phyloP scores from a whole-genome alignment of 805 yeast species.

The Sugiyamaella chiloensis region DNA sequence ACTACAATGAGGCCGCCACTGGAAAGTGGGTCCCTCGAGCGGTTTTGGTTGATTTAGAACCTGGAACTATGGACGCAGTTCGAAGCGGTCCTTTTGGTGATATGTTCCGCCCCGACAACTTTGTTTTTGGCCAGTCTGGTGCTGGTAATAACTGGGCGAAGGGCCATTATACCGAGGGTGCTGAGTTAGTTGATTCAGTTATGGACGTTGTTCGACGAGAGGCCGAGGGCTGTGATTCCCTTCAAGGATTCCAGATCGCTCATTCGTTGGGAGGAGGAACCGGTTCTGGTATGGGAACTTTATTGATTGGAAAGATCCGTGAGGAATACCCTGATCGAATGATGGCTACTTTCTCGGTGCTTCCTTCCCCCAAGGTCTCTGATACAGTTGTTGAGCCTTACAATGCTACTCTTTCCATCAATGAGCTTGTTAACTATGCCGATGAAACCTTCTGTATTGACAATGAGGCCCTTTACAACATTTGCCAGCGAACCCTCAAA shows the following conservation, averaged over 20 bases:
- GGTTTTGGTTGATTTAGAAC: slow-evolving; percentile 88
- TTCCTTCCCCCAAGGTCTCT: slow-evolving; percentile 86
- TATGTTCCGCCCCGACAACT: slow-evolving; percentile 89
- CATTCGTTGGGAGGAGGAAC: slow-evolving; percentile 90
- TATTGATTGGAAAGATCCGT: slow-evolving; percentile 77
- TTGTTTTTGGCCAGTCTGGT: slow-evolving; percentile 82
- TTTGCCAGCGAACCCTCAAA: slow-evolving; percentile 82
- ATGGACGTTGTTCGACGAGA: slow-evolving; percentile 89
- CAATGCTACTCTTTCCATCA: slow-evolving; percentile 86
- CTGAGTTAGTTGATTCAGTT: slow-evolving; percentile 86
- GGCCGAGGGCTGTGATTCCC: slow-evolving; percentile 87
- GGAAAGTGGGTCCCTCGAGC: slow-evolving; percentile 94
- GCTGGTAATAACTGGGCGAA: slow-evolving; percentile 98
- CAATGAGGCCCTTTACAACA: slow-evolving; percentile 88
- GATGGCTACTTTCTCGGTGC: slow-evolving; percentile 93
- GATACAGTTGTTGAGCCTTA: slow-evolving; percentile 96
- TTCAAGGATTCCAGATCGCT: slow-evolving; percentile 91
- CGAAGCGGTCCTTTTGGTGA: slow-evolving; percentile 77
- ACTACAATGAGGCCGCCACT: slow-evolving; percentile 79
- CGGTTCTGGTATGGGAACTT: slow-evolving; percentile 95
- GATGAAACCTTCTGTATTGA: slow-evolving; percentile 95
- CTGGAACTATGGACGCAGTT: slow-evolving; percentile 87
- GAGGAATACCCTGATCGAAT: slow-evolving; percentile 94
- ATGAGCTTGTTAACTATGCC: slow-evolving; percentile 85
- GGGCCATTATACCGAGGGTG: slow-evolving; percentile 96